Base-by-base conservation (phyloP, 2,329 filamentous ascomycete species). In the Beauveria bassiana region DNA sequence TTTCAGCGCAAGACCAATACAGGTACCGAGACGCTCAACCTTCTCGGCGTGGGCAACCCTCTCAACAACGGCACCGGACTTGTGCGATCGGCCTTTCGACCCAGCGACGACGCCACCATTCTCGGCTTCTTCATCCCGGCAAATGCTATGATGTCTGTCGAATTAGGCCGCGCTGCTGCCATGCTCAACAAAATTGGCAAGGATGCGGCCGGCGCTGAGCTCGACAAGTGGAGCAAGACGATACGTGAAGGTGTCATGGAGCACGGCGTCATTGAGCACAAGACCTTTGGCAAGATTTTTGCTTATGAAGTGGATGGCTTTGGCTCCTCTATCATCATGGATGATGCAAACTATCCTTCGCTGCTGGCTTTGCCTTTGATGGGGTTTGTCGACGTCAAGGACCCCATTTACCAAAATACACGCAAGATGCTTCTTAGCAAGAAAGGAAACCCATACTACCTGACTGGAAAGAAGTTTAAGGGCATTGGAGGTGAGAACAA, bases 91-190 rank as follows among this genome's bases (percentile, higher is more conserved):
- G 93, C 95, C 0, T 99, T 99, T 77, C 85, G 95, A 1, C 95
- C 95, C 5, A 96, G 91, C 65, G 95, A 99, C 69, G 95, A 99
- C 72, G 91, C 95, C 3, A 96, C 92, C 0, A 97, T 95, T 43
- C 80, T 99, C 3, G 93, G 93, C 50, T 99, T 91, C 78, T 91
- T 96, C 72, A 96, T 99, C 66, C 95, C 95, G 0, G 88, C 91
- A 43, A 99, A 99, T 71, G 95, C 95, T 26, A 93, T 96, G 87
- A 96, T 99, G 82, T 87, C 91, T 2, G 90, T 93, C 0, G 92
- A 99, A 74, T 79, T 99, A 28, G 84, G 86, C 65, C 86, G 90
- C 47, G 86, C 90, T 0, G 86, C 91, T 0, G 78, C 80, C 6
- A 79, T 96, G 22, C 81, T 98, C n/a, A 76, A 78, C 58, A 78